These are phyloP conservation scores for Pachyrhizus erosus DNA, from an alignment of 306 rosid genomes.

Conservation along the genomic window DNA sequence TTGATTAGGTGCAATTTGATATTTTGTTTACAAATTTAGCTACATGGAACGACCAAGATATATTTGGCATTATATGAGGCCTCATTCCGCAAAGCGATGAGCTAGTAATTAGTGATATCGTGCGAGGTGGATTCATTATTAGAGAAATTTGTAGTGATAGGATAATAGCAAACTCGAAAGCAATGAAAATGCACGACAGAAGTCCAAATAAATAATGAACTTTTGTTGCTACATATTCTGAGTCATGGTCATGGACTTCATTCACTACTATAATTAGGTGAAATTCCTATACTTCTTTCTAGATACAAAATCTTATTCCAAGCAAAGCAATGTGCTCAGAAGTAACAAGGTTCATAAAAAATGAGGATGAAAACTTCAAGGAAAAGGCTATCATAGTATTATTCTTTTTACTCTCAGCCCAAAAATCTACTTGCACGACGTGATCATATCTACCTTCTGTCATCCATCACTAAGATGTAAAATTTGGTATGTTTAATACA, in stretches of 20 bases:
- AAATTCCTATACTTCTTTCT: constrained; percentile 41
- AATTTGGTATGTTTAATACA: constrained; percentile 33
- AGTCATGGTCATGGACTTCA: constrained; percentile 8
- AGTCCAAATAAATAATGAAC: background rate
- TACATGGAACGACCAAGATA: background rate
- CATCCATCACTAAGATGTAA: constrained; percentile 31
- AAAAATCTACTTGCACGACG: constrained; percentile 44
- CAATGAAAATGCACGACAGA: constrained; percentile 25
- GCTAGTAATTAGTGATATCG: constrained; percentile 2
- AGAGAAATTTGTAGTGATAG: background rate
- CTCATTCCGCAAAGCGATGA: background rate
- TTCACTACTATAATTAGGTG: constrained; percentile 3
- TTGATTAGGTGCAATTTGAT: background rate
- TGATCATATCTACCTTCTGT: constrained; percentile 23
- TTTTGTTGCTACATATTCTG: constrained; percentile 22
- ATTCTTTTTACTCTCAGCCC: constrained; percentile 21
- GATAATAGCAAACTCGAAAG: constrained; percentile 10
- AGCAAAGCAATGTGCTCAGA: constrained; percentile 29
- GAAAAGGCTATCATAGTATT: background rate
- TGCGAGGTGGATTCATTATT: background rate
- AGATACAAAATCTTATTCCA: constrained; percentile 41
- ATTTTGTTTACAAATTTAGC: background rate
- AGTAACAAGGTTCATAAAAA: constrained; percentile 19
- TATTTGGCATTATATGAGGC: background rate
- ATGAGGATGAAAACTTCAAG: background rate